Percentiles rank a stretch among this genome's conserved stretches.
Evolutionary conservation across 2,329 filamentous ascomycete species (phyloP).

Genomic region (Aspergillus hortae): DNA sequence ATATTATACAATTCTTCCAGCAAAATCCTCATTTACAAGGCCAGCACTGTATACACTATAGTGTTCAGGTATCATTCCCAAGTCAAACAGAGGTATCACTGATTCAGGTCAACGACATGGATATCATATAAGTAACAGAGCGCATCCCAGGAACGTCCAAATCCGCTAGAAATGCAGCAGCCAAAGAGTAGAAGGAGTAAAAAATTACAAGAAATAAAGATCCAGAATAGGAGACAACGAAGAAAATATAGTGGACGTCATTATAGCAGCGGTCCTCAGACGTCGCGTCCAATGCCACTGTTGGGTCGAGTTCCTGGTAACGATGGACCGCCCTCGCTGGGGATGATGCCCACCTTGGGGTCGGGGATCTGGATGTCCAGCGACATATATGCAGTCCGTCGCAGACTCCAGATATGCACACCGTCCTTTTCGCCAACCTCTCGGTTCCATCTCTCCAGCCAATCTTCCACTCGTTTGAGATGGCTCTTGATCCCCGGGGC

Average conservation of each 20-base stretch:
- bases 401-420: constrained; percentile 73
- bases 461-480: constrained; percentile 67
- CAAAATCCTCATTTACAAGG: not conserved
- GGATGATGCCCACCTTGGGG: constrained; percentile 46
- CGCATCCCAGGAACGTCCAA: not conserved
- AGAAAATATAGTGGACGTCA: constrained; percentile 3
- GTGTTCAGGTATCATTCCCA: not conserved
- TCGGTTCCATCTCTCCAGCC: constrained; percentile 83
- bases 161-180: constrained; percentile 3
- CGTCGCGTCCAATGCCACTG: constrained; percentile 22
- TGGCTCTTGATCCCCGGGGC: constrained; percentile 70
- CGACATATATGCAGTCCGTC: constrained; percentile 82
- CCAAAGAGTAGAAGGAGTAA: constrained; percentile 8
- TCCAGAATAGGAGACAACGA: constrained; percentile 10
- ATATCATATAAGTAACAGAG: constrained; percentile 14
- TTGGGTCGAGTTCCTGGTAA: constrained; percentile 33
- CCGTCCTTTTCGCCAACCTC: constrained; percentile 57
- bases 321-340: constrained; percentile 31
- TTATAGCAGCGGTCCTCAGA: no score
- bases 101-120: constrained; percentile 16
- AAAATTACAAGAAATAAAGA: constrained; percentile 20
- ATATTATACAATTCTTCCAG: no score
- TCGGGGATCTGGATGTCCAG: constrained; percentile 51
- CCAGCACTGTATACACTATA: not conserved
- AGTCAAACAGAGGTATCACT: constrained; percentile 15